These are phyloP conservation scores for Backusella tarrabulga DNA, from an alignment of 192 early-diverging fungal genomes.

Conservation along the genomic window DNA sequence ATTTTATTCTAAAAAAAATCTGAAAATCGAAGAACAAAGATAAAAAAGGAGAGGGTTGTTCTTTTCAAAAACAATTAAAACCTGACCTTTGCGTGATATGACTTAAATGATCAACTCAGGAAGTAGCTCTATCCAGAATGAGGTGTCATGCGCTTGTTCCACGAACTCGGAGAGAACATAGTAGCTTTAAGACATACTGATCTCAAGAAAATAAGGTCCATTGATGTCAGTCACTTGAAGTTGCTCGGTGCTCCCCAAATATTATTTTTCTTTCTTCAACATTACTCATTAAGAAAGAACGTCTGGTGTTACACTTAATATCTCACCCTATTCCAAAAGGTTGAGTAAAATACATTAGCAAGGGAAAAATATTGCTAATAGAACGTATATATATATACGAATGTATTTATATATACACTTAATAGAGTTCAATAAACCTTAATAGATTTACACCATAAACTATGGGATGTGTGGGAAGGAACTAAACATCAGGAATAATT, in stretches of 20 bases:
- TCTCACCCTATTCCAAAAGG: neutral
- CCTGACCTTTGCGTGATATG: neutral
- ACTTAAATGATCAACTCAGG: neutral
- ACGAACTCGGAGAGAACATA: neutral
- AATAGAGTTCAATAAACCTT: neutral
- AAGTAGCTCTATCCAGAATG: neutral
- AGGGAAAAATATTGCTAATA: neutral
- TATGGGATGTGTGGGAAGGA: conserved; percentile 2
- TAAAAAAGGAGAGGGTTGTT: neutral
- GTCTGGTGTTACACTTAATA: neutral
- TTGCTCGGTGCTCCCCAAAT: neutral
- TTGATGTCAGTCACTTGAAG: neutral
- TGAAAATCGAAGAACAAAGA: neutral
- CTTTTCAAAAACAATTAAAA: neutral
- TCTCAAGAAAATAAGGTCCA: neutral
- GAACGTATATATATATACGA: neutral
- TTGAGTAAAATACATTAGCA: neutral
- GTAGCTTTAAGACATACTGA: neutral
- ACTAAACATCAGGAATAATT: neutral
- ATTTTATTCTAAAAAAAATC: neutral
- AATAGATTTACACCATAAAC: neutral
- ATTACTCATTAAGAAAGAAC: neutral
- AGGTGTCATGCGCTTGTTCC: neutral
- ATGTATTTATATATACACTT: neutral
- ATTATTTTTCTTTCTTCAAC: neutral